Conservation (phyloP, 2,329 filamentous ascomycete species). For the Rhinocladiella mackenziei region DNA sequence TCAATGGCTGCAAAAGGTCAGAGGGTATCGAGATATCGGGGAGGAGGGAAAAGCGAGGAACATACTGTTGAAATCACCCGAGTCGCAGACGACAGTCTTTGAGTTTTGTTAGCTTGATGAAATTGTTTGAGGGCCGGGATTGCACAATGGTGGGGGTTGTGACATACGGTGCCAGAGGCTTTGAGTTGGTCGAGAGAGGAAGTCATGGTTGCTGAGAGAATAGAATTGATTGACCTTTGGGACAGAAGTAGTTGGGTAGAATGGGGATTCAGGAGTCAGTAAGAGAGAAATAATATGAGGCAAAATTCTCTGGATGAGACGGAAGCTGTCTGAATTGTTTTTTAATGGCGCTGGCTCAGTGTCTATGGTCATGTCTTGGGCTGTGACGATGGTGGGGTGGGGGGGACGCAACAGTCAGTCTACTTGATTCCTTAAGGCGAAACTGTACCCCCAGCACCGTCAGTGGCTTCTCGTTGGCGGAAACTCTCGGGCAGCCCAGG, state of each 20-base stretch:
- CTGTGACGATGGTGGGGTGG: not conserved
- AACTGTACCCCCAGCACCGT: not conserved
- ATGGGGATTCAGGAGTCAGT: not conserved
- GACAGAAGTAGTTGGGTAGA: not conserved
- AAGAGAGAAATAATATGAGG: not conserved
- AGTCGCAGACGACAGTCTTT: conserved; percentile 93
- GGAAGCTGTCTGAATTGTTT: not conserved
- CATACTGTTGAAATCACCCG: conserved; percentile 81
- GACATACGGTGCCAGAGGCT: conserved; percentile 87
- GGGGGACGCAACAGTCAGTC: no score
- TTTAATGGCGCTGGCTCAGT: conserved; percentile 2
- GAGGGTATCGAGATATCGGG: conserved; percentile 9
- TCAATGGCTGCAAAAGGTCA: conserved; percentile 67
- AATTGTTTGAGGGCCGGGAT: conserved; percentile 1
- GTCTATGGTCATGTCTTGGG: no score
- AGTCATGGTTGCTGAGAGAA: conserved; percentile 57
- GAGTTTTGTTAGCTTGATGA: conserved; percentile 14
- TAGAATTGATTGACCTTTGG: conserved; percentile 1
- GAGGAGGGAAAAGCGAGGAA: conserved; percentile 29
- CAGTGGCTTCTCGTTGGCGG: not conserved
- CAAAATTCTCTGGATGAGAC: not conserved
- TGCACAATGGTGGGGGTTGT: conserved; percentile 12
- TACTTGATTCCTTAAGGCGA: no score
- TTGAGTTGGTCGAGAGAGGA: conserved; percentile 95
- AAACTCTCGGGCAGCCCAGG: not conserved